A percentile compares a stretch with the other conserved stretches of the same genome.
Evolutionary conservation across 2,329 filamentous ascomycete genomes (phyloP).

Genomic region (Hirsutella rhossiliensis): DNA sequence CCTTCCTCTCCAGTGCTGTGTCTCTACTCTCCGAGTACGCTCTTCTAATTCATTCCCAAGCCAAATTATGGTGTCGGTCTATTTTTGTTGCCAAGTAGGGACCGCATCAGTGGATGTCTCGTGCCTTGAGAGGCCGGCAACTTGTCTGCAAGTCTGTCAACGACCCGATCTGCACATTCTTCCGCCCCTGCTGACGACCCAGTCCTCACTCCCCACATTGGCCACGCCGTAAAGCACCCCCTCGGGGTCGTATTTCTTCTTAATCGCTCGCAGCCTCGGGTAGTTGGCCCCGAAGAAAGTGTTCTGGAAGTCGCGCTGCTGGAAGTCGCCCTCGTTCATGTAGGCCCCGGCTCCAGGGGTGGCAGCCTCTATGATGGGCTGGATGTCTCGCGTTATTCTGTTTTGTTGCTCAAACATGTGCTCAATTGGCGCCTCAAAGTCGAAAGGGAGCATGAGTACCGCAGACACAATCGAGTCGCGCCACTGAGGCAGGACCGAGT

Average conservation of each 20-base stretch:
- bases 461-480: conserved; percentile 20
- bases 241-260: conserved; percentile 33
- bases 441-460: conserved; percentile 15
- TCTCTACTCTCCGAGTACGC: too few relatives aligned
- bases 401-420: conserved; percentile 19
- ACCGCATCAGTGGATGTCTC: too few relatives aligned
- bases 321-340: conserved; percentile 38
- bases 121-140: too few relatives aligned
- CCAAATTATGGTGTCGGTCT: too few relatives aligned
- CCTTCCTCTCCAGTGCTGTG: too few relatives aligned
- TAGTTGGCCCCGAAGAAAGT: conserved; percentile 37
- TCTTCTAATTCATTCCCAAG: too few relatives aligned
- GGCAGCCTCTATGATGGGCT: conserved; percentile 12
- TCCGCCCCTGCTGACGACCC: conserved; percentile 23
- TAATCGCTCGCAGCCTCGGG: conserved; percentile 26
- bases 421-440: conserved; percentile 12
- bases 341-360: conserved; percentile 31
- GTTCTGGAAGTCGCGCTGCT: conserved; percentile 30
- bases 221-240: conserved; percentile 34
- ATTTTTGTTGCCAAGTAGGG: too few relatives aligned
- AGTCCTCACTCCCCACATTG: conserved; percentile 38
- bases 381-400: conserved; percentile 14
- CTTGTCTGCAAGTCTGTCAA: too few relatives aligned
- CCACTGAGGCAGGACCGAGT: conserved; percentile 30
- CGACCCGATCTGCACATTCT: conserved; percentile 4